Percentiles rank a stretch among this genome's conserved stretches.
These are phyloP conservation scores for Buxus sempervirens DNA, from an alignment of 164 flowering plant genomes.

Conservation along the genomic window DNA sequence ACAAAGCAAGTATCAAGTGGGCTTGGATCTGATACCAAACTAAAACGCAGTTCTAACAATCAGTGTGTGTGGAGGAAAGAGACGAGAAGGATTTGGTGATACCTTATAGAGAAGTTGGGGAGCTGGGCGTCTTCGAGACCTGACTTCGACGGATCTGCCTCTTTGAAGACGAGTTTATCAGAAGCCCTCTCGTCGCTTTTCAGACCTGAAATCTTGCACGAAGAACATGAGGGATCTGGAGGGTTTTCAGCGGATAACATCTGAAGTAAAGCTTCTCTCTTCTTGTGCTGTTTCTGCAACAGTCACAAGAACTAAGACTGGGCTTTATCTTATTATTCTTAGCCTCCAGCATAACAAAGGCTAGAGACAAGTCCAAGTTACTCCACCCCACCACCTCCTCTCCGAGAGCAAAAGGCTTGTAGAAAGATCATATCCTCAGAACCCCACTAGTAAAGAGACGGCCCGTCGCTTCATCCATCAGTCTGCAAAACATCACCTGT, in stretches of 20 bases:
- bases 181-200: constrained; percentile 39
- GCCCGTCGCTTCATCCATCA: constrained; percentile 22
- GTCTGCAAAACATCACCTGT: constrained; percentile 36
- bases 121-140: constrained; percentile 21
- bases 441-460: constrained; percentile 21
- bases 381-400: constrained; percentile 1
- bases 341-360: constrained; percentile 59
- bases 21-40: constrained; percentile 23
- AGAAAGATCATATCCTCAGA: constrained; percentile 14
- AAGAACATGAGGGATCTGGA: constrained; percentile 59
- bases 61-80: not conserved
- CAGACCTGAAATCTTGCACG: constrained; percentile 30
- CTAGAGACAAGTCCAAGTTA: not conserved
- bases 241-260: constrained; percentile 85
- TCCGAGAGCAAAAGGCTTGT: not conserved
- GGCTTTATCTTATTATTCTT: constrained; percentile 29
- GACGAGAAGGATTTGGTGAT: constrained; percentile 5
- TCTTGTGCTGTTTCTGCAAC: constrained; percentile 52
- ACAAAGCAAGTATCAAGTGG: constrained; percentile 8
- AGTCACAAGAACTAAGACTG: constrained; percentile 47
- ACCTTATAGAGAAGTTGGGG: constrained; percentile 85
- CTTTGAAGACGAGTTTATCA: constrained; percentile 29
- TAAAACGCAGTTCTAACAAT: too few relatives aligned
- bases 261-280: constrained; percentile 62
- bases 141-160: constrained; percentile 40